Evolutionary conservation across 2,329 filamentous ascomycete species (phyloP).

Genomic region (Fusarium ambrosium): DNA sequence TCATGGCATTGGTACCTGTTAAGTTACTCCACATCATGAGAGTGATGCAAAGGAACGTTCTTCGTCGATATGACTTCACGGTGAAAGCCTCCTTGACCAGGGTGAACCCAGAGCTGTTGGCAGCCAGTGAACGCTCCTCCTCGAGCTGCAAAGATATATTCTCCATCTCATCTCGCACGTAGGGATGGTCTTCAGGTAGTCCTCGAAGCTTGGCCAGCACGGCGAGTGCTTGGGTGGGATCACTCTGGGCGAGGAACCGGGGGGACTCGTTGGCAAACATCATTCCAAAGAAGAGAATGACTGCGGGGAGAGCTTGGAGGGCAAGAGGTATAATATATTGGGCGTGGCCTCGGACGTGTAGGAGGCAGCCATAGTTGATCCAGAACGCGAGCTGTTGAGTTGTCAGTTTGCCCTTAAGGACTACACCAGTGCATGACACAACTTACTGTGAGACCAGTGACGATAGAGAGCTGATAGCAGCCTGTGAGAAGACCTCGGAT

Average conservation of each 20-base stretch:
- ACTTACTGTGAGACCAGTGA: background rate
- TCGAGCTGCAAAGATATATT: constrained; percentile 69
- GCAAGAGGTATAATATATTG: constrained; percentile 64
- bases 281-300: constrained; percentile 72
- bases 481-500: background rate
- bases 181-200: constrained; percentile 65
- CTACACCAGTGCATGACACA: background rate
- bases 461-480: background rate
- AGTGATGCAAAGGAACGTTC: constrained; percentile 68
- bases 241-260: constrained; percentile 71
- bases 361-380: constrained; percentile 26
- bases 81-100: constrained; percentile 71
- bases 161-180: constrained; percentile 68
- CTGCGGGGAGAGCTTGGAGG: constrained; percentile 73
- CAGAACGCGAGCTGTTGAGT: constrained; percentile 23
- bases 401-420: background rate
- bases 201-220: constrained; percentile 68
- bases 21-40: constrained; percentile 73
- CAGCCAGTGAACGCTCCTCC: constrained; percentile 65
- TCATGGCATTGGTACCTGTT: constrained; percentile 50
- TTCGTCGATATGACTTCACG: constrained; percentile 68
- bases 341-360: constrained; percentile 15
- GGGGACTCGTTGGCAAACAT: constrained; percentile 74
- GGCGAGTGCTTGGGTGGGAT: constrained; percentile 69
- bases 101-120: constrained; percentile 58